These are phyloP conservation scores for Boletus smithii DNA, from an alignment of 1,284 basidiomycete species.

Conservation along the genomic window DNA sequence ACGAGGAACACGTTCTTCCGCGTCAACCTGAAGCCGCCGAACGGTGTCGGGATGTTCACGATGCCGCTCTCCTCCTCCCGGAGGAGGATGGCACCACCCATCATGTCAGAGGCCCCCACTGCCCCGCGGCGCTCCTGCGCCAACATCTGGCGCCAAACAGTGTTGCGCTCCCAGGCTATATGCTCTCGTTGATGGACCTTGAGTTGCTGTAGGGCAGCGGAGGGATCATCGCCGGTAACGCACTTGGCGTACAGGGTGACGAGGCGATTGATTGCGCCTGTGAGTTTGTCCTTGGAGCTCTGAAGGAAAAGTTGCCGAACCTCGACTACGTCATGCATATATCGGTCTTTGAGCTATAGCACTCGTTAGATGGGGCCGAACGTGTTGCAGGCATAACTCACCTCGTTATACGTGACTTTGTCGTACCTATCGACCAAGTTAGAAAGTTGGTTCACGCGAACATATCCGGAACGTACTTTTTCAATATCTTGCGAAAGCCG, in stretches of 20 bases:
- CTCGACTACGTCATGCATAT: slow-evolving; percentile 78
- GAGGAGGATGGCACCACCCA: slow-evolving; percentile 50
- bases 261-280: slow-evolving; percentile 59
- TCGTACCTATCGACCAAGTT: slow-evolving; percentile 64
- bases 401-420: slow-evolving; percentile 86
- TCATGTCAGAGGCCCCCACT: slow-evolving; percentile 39
- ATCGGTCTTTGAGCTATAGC: slow-evolving; percentile 72
- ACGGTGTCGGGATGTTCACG: slow-evolving; percentile 56
- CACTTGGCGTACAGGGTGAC: slow-evolving; percentile 84
- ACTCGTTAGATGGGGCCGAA: not conserved
- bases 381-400: slow-evolving; percentile 19
- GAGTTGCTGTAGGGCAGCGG: slow-evolving; percentile 77
- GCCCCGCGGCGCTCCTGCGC: slow-evolving; percentile 77
- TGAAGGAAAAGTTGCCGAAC: slow-evolving; percentile 66
- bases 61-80: slow-evolving; percentile 51
- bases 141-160: slow-evolving; percentile 98
- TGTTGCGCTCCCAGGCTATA: slow-evolving; percentile 92
- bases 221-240: slow-evolving; percentile 74
- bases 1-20: slow-evolving; percentile 59
- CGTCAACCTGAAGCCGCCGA: slow-evolving; percentile 64
- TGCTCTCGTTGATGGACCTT: slow-evolving; percentile 89
- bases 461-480: slow-evolving; percentile 63
- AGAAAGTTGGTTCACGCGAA: not conserved
- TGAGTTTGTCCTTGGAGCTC: slow-evolving; percentile 62
- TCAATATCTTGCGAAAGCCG: slow-evolving; percentile 94